phyloP scores from a whole-genome alignment of 306 rosid species.

The Trichosanthes truncata region DNA sequence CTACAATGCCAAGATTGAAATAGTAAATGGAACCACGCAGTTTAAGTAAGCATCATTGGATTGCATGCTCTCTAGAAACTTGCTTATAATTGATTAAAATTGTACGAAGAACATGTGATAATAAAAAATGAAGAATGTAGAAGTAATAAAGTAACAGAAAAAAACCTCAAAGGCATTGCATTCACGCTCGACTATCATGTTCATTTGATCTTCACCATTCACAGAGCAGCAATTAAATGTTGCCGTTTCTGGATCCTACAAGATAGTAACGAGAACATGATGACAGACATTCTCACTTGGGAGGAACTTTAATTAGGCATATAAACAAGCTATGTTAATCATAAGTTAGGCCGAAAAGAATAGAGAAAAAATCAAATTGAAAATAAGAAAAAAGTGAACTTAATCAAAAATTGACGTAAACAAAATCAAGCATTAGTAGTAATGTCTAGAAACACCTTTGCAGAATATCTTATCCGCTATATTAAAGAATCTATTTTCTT shows the following conservation, averaged over 20 bases:
- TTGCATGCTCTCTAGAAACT: neutral
- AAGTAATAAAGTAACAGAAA: constrained; percentile 5
- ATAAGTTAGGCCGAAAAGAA: neutral
- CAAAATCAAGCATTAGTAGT: neutral
- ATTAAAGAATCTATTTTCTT: neutral
- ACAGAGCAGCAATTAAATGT: constrained; percentile 23
- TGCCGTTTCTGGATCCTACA: constrained; percentile 34
- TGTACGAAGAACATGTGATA: neutral
- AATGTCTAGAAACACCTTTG: neutral
- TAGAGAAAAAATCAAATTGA: neutral
- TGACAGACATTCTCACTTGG: neutral
- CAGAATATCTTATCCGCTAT: neutral
- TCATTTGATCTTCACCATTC: constrained; percentile 20
- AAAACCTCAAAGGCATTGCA: constrained; percentile 46
- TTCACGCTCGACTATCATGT: constrained; percentile 14
- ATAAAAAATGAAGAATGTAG: constrained; percentile 11
- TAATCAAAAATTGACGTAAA: neutral
- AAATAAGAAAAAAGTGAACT: neutral
- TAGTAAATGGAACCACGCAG: neutral
- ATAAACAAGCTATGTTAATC: neutral
- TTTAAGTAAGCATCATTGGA: neutral
- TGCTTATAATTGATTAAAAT: neutral
- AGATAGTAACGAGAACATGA: neutral
- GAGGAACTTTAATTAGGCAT: neutral
- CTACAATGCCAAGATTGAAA: neutral